phyloP scores from a whole-genome alignment of 2,329 filamentous ascomycete species.

The Proliferodiscus dingleyae region DNA sequence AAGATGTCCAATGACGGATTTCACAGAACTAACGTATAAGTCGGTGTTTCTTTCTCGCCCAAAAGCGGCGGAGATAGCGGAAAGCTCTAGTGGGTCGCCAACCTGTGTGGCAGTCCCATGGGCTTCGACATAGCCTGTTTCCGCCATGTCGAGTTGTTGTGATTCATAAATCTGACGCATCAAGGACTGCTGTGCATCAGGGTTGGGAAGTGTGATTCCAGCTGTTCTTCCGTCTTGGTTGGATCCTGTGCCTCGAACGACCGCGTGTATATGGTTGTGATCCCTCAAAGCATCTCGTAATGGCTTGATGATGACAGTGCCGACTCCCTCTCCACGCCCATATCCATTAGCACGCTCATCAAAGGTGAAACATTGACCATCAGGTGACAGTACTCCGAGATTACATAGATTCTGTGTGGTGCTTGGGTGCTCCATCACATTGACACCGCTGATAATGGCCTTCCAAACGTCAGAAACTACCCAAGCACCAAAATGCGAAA shows the following conservation, averaged over 20 bases:
- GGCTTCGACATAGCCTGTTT: constrained; percentile 8
- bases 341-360: constrained; percentile 58
- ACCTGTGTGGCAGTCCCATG: constrained; percentile 14
- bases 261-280: constrained; percentile 52
- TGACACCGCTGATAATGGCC: constrained; percentile 33
- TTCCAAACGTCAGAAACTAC: background rate
- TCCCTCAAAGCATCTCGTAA: constrained; percentile 52
- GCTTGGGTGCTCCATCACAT: constrained; percentile 32
- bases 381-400: constrained; percentile 2
- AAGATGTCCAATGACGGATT: constrained; percentile 33
- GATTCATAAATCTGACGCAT: constrained; percentile 8
- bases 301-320: constrained; percentile 53
- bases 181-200: constrained; percentile 34
- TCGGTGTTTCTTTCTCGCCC: background rate
- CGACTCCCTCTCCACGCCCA: constrained; percentile 57
- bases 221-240: constrained; percentile 55
- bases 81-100: constrained; percentile 12
- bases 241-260: constrained; percentile 46
- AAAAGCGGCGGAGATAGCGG: background rate
- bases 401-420: constrained; percentile 33
- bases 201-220: constrained; percentile 51
- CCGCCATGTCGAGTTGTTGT: constrained; percentile 1
- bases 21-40: constrained; percentile 24
- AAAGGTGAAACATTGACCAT: constrained; percentile 44
- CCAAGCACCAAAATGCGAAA: background rate